Evolutionary conservation across 1,284 basidiomycete genomes (phyloP).

Genomic region (Amylostereum areolatum): DNA sequence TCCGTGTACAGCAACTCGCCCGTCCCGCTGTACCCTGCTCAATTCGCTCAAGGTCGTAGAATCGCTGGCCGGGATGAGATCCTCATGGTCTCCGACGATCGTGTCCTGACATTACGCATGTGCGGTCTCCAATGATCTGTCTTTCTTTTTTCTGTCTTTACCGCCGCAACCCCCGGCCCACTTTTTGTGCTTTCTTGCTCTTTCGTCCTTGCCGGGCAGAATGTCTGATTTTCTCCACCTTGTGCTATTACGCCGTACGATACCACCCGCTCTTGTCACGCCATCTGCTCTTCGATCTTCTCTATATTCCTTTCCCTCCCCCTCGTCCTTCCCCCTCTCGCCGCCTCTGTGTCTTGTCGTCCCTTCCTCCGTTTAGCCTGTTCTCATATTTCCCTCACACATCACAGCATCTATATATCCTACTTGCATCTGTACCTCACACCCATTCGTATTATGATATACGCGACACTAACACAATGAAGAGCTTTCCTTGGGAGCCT

Average conservation of each 20-base stretch:
- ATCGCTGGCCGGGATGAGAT: slow-evolving; percentile 66
- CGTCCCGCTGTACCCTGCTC: slow-evolving; percentile 35
- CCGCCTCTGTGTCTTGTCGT: background rate
- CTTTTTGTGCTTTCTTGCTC: slow-evolving; percentile 1
- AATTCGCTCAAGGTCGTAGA: slow-evolving; percentile 21
- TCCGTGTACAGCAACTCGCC: slow-evolving; percentile 37
- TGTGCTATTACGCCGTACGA: too few relatives aligned
- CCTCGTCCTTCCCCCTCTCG: background rate
- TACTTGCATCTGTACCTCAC: slow-evolving; percentile 13
- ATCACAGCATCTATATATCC: slow-evolving; percentile 11
- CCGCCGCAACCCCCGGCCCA: slow-evolving; percentile 4
- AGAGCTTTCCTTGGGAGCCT: too few relatives aligned
- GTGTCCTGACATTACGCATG: slow-evolving; percentile 57
- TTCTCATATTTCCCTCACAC: slow-evolving; percentile 8
- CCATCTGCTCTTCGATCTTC: background rate
- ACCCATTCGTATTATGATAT: background rate
- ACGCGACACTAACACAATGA: too few relatives aligned
- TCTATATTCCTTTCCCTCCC: background rate
- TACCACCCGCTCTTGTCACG: too few relatives aligned
- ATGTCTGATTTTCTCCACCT: too few relatives aligned
- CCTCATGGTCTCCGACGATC: slow-evolving; percentile 75
- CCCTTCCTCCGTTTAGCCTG: slow-evolving; percentile 4
- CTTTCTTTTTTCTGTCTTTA: slow-evolving; percentile 6
- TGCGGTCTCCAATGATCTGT: background rate
- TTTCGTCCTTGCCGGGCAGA: background rate